These are phyloP conservation scores for Lineolata rhizophorae DNA, from an alignment of 495 filamentous ascomycete genomes.

Conservation along the genomic window DNA sequence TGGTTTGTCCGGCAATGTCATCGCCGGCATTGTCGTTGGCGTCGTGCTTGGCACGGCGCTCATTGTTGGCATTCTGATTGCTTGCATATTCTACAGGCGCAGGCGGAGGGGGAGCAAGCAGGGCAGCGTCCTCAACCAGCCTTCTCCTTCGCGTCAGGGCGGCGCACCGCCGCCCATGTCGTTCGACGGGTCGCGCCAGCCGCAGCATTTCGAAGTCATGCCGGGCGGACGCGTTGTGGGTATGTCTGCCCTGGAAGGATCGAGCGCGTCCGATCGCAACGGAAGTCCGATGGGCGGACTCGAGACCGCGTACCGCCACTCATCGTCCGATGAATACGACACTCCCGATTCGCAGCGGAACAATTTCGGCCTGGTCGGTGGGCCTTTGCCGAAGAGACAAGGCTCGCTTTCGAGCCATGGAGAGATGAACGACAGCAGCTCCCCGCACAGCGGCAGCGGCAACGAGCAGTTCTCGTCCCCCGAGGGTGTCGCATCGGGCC, in stretches of 20 bases:
- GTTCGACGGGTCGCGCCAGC: conserved; percentile 7
- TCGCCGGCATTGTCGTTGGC: conserved; percentile 81
- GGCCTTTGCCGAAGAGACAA: conserved; percentile 47
- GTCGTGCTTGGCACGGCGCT: conserved; percentile 50
- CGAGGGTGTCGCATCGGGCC: conserved; percentile 60
- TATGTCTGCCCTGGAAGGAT: conserved; percentile 77
- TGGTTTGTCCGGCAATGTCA: conserved; percentile 58
- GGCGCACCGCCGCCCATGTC: conserved; percentile 16
- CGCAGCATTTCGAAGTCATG: conserved; percentile 33
- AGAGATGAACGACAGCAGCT: conserved; percentile 39
- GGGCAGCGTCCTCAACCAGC: conserved; percentile 62
- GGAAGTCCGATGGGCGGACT: conserved; percentile 14
- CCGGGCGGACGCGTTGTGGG: conserved; percentile 80
- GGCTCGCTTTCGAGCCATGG: conserved; percentile 72
- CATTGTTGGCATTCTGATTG: conserved; percentile 37
- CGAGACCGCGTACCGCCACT: conserved; percentile 47
- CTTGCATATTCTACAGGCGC: conserved; percentile 28
- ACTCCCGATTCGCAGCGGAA: conserved; percentile 51
- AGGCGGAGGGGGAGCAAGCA: conserved; percentile 35
- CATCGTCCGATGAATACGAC: conserved; percentile 64
- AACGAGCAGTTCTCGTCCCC: conserved; percentile 68
- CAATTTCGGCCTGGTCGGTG: conserved; percentile 21
- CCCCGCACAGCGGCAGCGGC: conserved; percentile 36
- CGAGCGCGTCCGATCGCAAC: conserved; percentile 10
- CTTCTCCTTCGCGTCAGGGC: conserved; percentile 48